A percentile compares a stretch with the other conserved stretches of the same genome.
These are phyloP conservation scores for Helichrysum umbraculigerum DNA, from an alignment of 129 eudicot species.

Conservation along the genomic window DNA sequence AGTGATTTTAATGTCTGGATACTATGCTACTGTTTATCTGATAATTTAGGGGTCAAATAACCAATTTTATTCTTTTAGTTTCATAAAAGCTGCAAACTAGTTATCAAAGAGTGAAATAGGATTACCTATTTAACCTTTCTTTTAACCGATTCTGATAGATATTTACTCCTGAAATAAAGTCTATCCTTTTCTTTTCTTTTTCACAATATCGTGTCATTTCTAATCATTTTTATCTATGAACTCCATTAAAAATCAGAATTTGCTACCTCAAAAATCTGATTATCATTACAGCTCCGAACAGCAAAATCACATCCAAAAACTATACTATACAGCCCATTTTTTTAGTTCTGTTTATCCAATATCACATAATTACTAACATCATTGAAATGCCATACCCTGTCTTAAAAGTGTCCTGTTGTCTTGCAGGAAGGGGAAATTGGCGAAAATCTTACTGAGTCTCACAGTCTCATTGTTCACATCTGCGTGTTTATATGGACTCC, in stretches of 20 bases:
- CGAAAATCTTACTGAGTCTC: constrained; percentile 67
- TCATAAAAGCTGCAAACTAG: not conserved
- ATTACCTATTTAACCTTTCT: too few relatives aligned
- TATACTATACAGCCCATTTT: not conserved
- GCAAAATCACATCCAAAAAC: not conserved
- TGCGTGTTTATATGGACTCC: constrained; percentile 85
- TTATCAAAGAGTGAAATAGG: not conserved
- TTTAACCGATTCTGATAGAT: not conserved
- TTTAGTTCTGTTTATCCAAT: not conserved
- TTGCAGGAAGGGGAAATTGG: constrained; percentile 83
- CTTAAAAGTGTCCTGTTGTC: constrained; percentile 4
- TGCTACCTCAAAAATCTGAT: not conserved
- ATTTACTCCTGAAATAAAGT: not conserved
- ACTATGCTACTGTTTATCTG: not conserved
- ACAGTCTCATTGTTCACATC: constrained; percentile 84
- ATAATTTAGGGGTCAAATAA: not conserved
- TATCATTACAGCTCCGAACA: not conserved
- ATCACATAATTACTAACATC: not conserved
- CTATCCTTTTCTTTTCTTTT: not conserved
- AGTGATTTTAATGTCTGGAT: not conserved
- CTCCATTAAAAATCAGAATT: not conserved
- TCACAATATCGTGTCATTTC: not conserved
- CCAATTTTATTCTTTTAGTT: too few relatives aligned
- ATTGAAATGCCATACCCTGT: not conserved
- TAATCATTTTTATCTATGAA: not conserved